phyloP scores from a whole-genome alignment of 1,284 basidiomycete species.

The Athelia psychrophila region DNA sequence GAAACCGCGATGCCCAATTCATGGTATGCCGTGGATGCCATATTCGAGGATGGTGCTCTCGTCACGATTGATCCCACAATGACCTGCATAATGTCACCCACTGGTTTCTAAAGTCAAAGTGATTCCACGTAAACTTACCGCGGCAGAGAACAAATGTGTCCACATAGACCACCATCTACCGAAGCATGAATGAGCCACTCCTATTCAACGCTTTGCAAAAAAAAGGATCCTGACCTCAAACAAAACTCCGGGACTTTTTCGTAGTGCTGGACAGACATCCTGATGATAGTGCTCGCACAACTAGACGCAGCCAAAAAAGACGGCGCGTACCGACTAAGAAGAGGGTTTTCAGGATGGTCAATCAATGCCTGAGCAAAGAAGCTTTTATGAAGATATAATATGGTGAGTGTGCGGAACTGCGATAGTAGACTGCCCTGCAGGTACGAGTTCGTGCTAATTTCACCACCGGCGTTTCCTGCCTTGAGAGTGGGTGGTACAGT shows the following conservation, averaged over 20 bases:
- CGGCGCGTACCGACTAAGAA: constrained; percentile 38
- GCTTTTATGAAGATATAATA: constrained; percentile 45
- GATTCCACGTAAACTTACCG: constrained; percentile 49
- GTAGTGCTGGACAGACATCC: constrained; percentile 20
- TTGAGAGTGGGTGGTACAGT: constrained; percentile 30
- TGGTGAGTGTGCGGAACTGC: constrained; percentile 26
- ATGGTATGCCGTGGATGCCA: constrained; percentile 54
- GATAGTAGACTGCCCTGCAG: constrained; percentile 11
- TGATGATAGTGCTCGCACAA: constrained; percentile 38
- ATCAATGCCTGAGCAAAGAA: constrained; percentile 47
- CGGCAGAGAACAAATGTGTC: constrained; percentile 44
- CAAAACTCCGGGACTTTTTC: background rate
- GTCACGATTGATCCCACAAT: constrained; percentile 56
- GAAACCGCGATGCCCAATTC: constrained; percentile 55
- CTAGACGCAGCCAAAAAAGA: constrained; percentile 43
- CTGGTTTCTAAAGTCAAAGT: constrained; percentile 40
- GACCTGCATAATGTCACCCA: constrained; percentile 48
- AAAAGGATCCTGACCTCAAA: constrained; percentile 37
- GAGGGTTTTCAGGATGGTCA: constrained; percentile 38
- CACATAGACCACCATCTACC: constrained; percentile 50
- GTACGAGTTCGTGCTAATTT: background rate
- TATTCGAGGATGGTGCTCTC: constrained; percentile 52
- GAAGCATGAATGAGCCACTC: constrained; percentile 18
- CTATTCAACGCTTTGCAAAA: constrained; percentile 29
- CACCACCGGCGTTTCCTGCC: constrained; percentile 25